Conservation (phyloP, 2,329 filamentous ascomycete genomes). For the Clathrospora elynae region DNA sequence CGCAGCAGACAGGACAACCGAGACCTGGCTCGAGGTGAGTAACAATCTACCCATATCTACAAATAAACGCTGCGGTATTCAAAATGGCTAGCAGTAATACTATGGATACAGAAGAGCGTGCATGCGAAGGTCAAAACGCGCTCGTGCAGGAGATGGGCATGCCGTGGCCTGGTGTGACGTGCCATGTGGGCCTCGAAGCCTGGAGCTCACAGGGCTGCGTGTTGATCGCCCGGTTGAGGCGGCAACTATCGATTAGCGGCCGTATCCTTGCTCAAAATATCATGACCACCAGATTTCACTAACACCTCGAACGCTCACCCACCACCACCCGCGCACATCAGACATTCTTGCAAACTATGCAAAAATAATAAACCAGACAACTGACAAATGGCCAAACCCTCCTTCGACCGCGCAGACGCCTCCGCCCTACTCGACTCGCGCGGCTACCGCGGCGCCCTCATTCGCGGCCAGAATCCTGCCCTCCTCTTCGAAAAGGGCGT, state of each 20-base stretch:
- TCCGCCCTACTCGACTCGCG: conserved; percentile 82
- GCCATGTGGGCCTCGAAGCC: conserved; percentile 16
- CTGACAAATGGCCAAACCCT: conserved; percentile 43
- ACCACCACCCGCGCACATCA: not conserved
- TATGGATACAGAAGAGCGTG: conserved; percentile 14
- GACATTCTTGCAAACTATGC: no score
- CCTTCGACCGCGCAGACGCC: conserved; percentile 76
- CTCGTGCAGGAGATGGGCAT: conserved; percentile 28
- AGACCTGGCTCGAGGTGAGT: conserved; percentile 72
- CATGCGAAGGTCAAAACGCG: conserved; percentile 18
- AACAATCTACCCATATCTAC: conserved; percentile 55
- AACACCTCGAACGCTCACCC: not conserved
- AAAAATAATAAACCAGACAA: conserved; percentile 5
- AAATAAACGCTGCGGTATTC: conserved; percentile 8
- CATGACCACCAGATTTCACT: conserved; percentile 5
- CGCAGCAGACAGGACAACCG: conserved; percentile 65
- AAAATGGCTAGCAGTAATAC: conserved; percentile 24
- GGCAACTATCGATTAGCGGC: conserved; percentile 40
- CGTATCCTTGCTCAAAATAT: conserved; percentile 21
- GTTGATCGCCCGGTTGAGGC: conserved; percentile 18
- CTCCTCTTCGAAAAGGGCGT: conserved; percentile 95
- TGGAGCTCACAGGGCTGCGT: conserved; percentile 24
- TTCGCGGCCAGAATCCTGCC: conserved; percentile 92
- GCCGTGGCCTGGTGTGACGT: conserved; percentile 37
- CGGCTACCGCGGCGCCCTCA: conserved; percentile 74